Evolutionary conservation across 2,329 filamentous ascomycete genomes (phyloP).

Genomic region (Pestalotiopsis fici): DNA sequence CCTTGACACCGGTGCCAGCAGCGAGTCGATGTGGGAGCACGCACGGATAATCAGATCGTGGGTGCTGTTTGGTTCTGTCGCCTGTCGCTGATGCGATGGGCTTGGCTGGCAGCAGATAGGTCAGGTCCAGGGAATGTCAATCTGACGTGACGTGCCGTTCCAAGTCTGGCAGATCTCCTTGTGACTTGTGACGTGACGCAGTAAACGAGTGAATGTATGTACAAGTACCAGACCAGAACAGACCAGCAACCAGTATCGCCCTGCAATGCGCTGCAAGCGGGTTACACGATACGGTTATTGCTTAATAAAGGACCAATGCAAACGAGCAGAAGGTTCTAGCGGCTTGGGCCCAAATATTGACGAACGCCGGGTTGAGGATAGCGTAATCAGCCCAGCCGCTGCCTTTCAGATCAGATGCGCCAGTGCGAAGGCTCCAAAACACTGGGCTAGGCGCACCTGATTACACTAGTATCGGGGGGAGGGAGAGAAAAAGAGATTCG

Average conservation of each 20-base stretch:
- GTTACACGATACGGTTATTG: neutral
- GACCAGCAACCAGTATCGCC: neutral
- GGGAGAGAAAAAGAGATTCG: neutral
- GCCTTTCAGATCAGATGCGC: neutral
- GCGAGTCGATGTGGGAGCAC: neutral
- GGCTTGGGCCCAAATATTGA: neutral
- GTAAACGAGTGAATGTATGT: neutral
- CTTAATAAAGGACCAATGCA: constrained; percentile 3
- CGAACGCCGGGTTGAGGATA: neutral
- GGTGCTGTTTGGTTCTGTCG: neutral
- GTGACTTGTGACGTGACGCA: neutral
- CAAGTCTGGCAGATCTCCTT: neutral
- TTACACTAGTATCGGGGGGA: neutral
- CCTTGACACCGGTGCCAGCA: neutral
- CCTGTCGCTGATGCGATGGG: neutral
- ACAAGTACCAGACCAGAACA: neutral
- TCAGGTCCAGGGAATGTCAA: neutral
- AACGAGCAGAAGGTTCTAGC: constrained; percentile 8
- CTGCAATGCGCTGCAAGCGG: neutral
- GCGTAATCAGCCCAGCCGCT: neutral
- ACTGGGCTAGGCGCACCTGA: neutral
- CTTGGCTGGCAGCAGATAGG: neutral
- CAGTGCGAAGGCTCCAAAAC: neutral
- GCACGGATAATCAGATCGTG: neutral
- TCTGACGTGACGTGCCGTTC: neutral